Percentiles rank a stretch among this genome's conserved stretches.
phyloP scores from a whole-genome alignment of 1,284 basidiomycete genomes.

The Ceratobasidium sp. region DNA sequence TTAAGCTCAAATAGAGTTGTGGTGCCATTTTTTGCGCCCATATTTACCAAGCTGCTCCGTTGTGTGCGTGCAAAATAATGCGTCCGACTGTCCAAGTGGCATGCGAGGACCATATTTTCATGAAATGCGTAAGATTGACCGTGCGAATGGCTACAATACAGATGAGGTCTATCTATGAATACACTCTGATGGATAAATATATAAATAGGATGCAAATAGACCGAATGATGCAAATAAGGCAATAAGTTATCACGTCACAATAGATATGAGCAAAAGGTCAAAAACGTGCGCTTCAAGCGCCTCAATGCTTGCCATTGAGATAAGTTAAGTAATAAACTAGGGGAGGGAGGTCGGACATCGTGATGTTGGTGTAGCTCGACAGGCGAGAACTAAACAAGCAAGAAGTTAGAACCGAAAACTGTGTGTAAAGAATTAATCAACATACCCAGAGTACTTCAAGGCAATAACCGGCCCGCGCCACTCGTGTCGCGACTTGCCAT shows the following conservation, averaged over 20 bases:
- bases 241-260: constrained; percentile 9
- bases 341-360: constrained; percentile 38
- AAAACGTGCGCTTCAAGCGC: background rate
- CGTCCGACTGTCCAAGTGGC: background rate
- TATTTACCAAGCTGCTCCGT: too few species aligned
- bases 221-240: constrained; percentile 20
- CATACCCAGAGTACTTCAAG: constrained; percentile 76
- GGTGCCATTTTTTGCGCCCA: too few species aligned
- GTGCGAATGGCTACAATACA: constrained; percentile 6
- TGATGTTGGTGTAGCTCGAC: constrained; percentile 40
- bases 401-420: background rate
- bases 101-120: background rate
- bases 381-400: constrained; percentile 13
- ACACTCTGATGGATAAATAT: constrained; percentile 6
- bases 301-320: constrained; percentile 40
- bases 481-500: constrained; percentile 39
- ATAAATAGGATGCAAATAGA: constrained; percentile 19
- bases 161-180: constrained; percentile 1
- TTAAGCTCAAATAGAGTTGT: too few species aligned
- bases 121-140: background rate
- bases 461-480: constrained; percentile 58
- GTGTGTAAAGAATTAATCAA: background rate
- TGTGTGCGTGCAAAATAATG: too few species aligned
- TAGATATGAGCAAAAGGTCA: background rate
- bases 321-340: constrained; percentile 41